Evolutionary conservation across 2,329 filamentous ascomycete species (phyloP), one percentile per base, ranked within the genome.

Genomic region (Pseudogymnoascus sp.): DNA sequence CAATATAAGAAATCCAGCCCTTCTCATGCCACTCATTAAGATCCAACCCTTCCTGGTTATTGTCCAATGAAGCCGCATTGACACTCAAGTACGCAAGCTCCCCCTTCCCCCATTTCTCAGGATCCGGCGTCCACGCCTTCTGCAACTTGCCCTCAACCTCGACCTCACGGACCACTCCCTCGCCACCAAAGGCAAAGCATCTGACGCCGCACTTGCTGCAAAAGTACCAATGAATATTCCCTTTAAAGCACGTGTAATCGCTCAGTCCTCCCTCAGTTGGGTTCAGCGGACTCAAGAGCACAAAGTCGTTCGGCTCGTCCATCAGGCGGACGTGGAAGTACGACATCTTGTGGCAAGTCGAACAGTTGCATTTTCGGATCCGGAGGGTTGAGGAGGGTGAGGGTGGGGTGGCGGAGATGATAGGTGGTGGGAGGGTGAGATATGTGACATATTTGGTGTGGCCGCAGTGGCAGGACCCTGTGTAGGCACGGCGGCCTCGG

Each of bases 391-490:
- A 33, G n/a, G 43, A 54, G 2, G 47, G 9, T 72, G 61, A 76
- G 61, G 59, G 63, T 57, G 61, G 73, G 70, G 37, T 62, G 61
- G 18, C 63, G 57, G 66, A 66, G 58, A 70, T 69, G 63, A 64
- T 60, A 9, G 63, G 60, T 0, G 67, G 67, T 59, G 78, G 78
- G 4, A 81, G 70, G 4, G 72, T 75, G 54, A 81, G 70, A 58
- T 73, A 75, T 62, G 75, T 66, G 50, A 78, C 70, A 66, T 80
- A 81, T 61, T 72, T 70, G 14, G 74, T 74, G 20, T 67, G 61
- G 54, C 77, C 77, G 67, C 78, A 81, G 65, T 79, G 78, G 66
- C 78, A 81, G 14, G 77, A 80, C 37, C 78, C 78, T 3, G 65
- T 71, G 60, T 67, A 72, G 3, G 70, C 64, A 8, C 65, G 65